Percentiles rank a stretch among this genome's conserved stretches.
These are phyloP conservation scores for Phialophora macrospora DNA, from an alignment of 2,329 filamentous ascomycete genomes.

Conservation along the genomic window DNA sequence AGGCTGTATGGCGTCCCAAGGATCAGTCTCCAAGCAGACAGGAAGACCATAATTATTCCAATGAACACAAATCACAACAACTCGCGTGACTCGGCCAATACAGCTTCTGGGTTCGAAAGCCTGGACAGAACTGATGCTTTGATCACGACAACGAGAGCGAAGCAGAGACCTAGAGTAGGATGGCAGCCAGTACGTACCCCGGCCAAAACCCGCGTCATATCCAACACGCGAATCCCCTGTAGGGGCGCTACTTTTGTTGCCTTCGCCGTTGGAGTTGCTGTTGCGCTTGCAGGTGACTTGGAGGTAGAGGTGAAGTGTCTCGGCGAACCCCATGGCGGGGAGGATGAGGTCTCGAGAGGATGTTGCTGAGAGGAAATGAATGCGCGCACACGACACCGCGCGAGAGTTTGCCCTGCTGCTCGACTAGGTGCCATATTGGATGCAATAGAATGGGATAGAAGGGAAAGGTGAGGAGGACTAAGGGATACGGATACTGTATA, in stretches of 20 bases:
- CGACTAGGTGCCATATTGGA: conserved; percentile 9
- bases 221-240: conserved; percentile 83
- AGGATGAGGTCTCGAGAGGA: neutral
- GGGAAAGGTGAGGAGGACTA: neutral
- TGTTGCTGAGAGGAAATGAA: neutral
- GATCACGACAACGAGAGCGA: neutral
- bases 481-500: neutral
- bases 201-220: conserved; percentile 95
- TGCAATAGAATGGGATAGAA: neutral
- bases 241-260: conserved; percentile 60
- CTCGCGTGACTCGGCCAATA: neutral
- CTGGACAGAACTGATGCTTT: neutral
- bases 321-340: neutral
- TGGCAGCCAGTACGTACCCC: conserved; percentile 66
- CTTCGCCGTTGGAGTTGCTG: neutral
- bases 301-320: neutral
- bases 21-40: neutral
- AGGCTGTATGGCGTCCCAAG: conserved; percentile 61
- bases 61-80: neutral
- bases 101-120: neutral
- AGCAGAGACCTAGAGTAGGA: neutral
- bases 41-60: neutral
- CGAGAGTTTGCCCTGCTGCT: conserved; percentile 3
- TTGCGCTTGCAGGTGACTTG: neutral
- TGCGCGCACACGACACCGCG: neutral